Percentiles rank a stretch among this genome's conserved stretches.
phyloP scores from a whole-genome alignment of 805 yeast genomes.

The Candida ulmi region DNA sequence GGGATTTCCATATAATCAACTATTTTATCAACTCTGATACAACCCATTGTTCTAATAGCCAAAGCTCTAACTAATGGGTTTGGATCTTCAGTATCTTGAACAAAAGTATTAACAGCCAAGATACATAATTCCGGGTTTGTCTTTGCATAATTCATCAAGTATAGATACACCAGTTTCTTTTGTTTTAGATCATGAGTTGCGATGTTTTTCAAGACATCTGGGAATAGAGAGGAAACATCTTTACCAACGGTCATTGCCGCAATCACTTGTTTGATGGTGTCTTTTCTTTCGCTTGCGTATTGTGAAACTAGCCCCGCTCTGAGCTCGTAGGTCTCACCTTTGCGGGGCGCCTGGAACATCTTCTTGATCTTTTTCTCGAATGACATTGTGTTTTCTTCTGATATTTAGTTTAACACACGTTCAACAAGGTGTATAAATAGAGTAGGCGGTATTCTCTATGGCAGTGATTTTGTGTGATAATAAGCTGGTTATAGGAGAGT shows the following conservation, averaged over 20 bases:
- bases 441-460: too few species aligned
- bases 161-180: constrained; percentile 90
- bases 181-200: constrained; percentile 97
- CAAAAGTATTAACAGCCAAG: constrained; percentile 95
- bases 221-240: constrained; percentile 90
- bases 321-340: constrained; percentile 86
- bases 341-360: constrained; percentile 52
- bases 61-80: constrained; percentile 93
- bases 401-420: background rate
- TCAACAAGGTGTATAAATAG: too few species aligned
- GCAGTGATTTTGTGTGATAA: too few species aligned
- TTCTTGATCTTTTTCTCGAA: constrained; percentile 48
- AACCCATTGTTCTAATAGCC: constrained; percentile 98
- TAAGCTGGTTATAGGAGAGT: too few species aligned
- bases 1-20: constrained; percentile 94
- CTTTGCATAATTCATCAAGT: constrained; percentile 96
- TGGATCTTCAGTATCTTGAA: constrained; percentile 90
- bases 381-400: constrained; percentile 20
- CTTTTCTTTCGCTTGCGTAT: constrained; percentile 91
- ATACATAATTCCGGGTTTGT: constrained; percentile 94
- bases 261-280: constrained; percentile 93
- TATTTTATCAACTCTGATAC: constrained; percentile 92
- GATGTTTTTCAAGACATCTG: constrained; percentile 92
- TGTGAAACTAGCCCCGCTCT: constrained; percentile 89
- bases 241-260: constrained; percentile 98